A percentile compares a stretch with the other conserved stretches of the same genome.
phyloP scores from a whole-genome alignment of 169 alveolate genomes.

The Theileria annulata region DNA sequence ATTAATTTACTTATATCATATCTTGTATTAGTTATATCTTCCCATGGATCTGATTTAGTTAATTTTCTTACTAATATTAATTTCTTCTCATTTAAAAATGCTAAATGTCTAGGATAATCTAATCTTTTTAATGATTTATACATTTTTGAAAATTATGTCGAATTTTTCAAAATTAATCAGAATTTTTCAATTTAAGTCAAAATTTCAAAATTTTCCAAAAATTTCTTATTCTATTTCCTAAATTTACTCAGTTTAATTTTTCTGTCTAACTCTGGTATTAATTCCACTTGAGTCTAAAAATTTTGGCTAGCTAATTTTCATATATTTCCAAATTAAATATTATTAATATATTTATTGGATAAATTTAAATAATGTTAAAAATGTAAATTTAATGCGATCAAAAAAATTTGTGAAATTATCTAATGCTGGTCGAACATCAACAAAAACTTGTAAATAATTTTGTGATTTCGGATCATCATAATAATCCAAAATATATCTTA shows the following conservation, averaged over 20 bases:
- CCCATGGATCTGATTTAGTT: neutral
- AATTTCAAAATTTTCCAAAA: no score
- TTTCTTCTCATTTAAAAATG: no score
- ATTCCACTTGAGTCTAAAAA: no score
- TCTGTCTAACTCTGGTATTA: no score
- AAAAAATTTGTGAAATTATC: conserved; percentile 68
- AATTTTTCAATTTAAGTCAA: no score
- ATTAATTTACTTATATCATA: neutral
- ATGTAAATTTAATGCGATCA: conserved; percentile 60
- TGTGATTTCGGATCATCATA: conserved; percentile 78
- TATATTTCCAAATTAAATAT: neutral
- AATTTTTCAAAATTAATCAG: no score
- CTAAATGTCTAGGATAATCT: no score
- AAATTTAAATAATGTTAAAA: neutral
- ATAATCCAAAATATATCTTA: conserved; percentile 81
- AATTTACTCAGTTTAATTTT: no score
- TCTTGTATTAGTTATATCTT: neutral
- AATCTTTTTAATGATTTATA: no score
- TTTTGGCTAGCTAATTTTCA: no score
- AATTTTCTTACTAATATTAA: conserved; percentile 2
- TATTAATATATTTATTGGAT: neutral
- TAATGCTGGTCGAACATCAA: conserved; percentile 80
- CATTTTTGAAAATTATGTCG: no score
- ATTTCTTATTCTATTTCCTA: no score
- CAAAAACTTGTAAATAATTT: conserved; percentile 69